Evolutionary conservation across 2,329 filamentous ascomycete species (phyloP), one percentile per base, ranked within the genome.

Genomic region (Scytalidium sp.): DNA sequence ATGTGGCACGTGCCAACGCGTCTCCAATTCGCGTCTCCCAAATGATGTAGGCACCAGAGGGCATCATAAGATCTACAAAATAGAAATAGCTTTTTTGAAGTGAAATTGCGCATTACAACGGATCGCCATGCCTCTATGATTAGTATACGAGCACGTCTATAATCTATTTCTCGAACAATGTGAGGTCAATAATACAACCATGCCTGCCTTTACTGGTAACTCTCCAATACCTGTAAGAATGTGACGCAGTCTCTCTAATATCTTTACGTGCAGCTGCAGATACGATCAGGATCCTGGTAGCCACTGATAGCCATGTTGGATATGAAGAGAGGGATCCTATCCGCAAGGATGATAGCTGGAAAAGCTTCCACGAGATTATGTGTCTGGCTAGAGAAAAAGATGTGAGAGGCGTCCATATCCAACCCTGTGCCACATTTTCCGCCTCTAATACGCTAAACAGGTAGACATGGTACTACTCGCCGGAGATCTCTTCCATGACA

Each of bases 241-340:
- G 10, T 32, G 32, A 32, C 11, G 20, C 13, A 36, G 15, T 5
- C 13, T 36, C 13, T 5, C 50, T 58, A 25, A 57, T 29, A 43
- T 43, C 23, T 32, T 42, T 23, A n/a, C 17, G 32, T 27, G 17
- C 36, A 66, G 64, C 52, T 36, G 63, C 88, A 60, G 90, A 99
- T 72, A 96, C 90, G 0, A 97, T 99, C 64, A 90, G 90, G 57
- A 94, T 99, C 57, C 84, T 99, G 32, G 80, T 99, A 52, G 87
- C 94, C 36, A 97, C 93, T 15, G 94, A 99, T 68, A 97, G 95
- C 60, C 94, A 99, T 87, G 94, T 99, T 53, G 94, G 94, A 46
- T 97, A 91, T 70, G 89, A 90, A 64, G 94, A 99, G 71, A 85
- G 92, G 61, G 92, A 99, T 68, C 83, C 90, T 1, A 88, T 94